A percentile compares a stretch with the other conserved stretches of the same genome.
Evolutionary conservation across 2,329 filamentous ascomycete genomes (phyloP).

Genomic region (Ceratocystis cacaofunesta): DNA sequence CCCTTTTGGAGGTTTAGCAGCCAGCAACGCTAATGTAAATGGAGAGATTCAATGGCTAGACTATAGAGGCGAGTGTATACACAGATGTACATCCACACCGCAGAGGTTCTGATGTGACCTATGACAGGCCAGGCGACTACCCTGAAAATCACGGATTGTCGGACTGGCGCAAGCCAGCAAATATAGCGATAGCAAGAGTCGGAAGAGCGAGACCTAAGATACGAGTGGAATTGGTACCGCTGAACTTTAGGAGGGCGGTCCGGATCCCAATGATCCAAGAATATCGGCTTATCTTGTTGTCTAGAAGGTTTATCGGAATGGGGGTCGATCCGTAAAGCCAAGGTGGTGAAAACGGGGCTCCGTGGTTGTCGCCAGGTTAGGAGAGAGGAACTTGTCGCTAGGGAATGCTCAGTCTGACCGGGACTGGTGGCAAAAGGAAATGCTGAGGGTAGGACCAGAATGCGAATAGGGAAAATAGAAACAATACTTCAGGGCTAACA

Average conservation of each 20-base stretch:
- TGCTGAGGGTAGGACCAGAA: not conserved
- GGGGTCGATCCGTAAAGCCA: not conserved
- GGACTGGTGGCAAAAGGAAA: not conserved
- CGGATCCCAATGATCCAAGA: not conserved
- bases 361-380: not conserved
- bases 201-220: not conserved
- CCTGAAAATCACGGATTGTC: not conserved
- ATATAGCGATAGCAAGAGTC: not conserved
- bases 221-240: not conserved
- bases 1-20: not conserved
- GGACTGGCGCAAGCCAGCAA: not conserved
- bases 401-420: not conserved
- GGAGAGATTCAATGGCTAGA: not conserved
- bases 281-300: not conserved
- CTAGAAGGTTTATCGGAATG: not conserved
- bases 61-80: not conserved
- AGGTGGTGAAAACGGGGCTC: conserved; percentile 3
- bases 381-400: not conserved
- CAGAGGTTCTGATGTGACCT: not conserved
- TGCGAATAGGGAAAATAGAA: not conserved
- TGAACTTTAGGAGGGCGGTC: not conserved
- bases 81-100: not conserved
- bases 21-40: not conserved
- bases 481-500: not conserved
- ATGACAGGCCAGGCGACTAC: not conserved